Percentiles rank a stretch among this genome's conserved stretches.
These are phyloP conservation scores for Galerina sulciceps DNA, from an alignment of 768 basidiomycete species.

Conservation along the genomic window DNA sequence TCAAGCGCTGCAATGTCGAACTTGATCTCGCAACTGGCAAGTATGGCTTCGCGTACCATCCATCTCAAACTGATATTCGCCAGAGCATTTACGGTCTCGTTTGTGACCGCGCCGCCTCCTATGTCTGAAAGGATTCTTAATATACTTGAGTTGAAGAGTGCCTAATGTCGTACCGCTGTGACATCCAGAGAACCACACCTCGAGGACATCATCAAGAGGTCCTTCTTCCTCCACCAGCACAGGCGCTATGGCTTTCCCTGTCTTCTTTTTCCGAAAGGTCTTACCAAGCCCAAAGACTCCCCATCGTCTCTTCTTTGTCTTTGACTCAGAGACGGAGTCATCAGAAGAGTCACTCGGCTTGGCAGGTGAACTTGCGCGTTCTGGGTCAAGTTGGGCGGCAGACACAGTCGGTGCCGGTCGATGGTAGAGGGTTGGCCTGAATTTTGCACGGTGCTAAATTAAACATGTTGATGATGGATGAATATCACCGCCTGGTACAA, in stretches of 20 bases:
- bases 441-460: slow-evolving; percentile 65
- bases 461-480: neutral
- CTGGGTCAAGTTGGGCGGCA: slow-evolving; percentile 29
- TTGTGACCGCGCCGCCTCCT: slow-evolving; percentile 63
- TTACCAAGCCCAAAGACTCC: slow-evolving; percentile 14
- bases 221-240: slow-evolving; percentile 12
- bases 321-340: neutral
- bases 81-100: slow-evolving; percentile 48
- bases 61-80: slow-evolving; percentile 70
- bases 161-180: slow-evolving; percentile 58
- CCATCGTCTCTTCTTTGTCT: slow-evolving; percentile 19
- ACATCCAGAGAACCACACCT: slow-evolving; percentile 83
- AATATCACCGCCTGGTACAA: neutral
- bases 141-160: neutral
- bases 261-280: slow-evolving; percentile 9
- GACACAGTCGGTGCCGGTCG: slow-evolving; percentile 34
- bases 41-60: slow-evolving; percentile 75
- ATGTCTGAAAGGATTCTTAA: slow-evolving; percentile 50
- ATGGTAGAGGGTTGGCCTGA: slow-evolving; percentile 67
- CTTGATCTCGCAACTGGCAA: slow-evolving; percentile 59
- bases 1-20: slow-evolving; percentile 57
- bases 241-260: slow-evolving; percentile 17
- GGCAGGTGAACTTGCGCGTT: slow-evolving; percentile 20
- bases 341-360: neutral
- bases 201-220: slow-evolving; percentile 53